phyloP scores from a whole-genome alignment of 2,329 filamentous ascomycete genomes.

The Aphanocladium album region DNA sequence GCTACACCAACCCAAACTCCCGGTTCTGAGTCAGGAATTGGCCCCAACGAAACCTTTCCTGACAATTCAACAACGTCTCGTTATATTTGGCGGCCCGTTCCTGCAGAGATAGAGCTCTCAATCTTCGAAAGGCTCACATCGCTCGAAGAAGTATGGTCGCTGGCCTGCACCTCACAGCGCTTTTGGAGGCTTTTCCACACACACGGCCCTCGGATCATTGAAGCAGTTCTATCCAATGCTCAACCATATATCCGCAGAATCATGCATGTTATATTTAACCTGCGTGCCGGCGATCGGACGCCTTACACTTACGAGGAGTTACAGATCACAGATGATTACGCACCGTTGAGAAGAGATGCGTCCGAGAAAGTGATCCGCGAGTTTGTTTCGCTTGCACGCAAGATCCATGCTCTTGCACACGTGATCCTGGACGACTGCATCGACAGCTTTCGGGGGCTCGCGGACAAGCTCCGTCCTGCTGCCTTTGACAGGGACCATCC shows the following conservation, averaged over 20 bases:
- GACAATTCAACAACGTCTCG: too few relatives aligned
- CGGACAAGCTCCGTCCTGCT: background rate
- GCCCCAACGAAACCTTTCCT: too few relatives aligned
- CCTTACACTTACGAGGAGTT: background rate
- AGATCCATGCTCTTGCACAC: background rate
- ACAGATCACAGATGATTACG: background rate
- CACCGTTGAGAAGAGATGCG: background rate
- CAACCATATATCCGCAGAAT: background rate
- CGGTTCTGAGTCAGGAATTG: too few relatives aligned
- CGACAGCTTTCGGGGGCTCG: background rate
- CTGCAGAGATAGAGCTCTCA: background rate
- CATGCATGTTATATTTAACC: background rate
- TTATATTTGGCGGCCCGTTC: background rate
- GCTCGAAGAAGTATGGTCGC: background rate
- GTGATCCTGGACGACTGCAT: background rate
- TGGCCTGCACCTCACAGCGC: background rate
- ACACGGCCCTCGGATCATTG: background rate
- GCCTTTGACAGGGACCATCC: background rate
- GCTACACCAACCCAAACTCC: too few relatives aligned
- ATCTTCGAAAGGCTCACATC: background rate
- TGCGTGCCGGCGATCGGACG: background rate
- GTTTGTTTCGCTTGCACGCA: background rate
- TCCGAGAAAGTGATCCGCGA: background rate
- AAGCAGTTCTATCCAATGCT: background rate
- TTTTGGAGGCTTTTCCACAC: background rate